These are phyloP conservation scores for Skeletonema tropicum DNA, from an alignment of 108 stramenopile genomes.

Conservation along the genomic window DNA sequence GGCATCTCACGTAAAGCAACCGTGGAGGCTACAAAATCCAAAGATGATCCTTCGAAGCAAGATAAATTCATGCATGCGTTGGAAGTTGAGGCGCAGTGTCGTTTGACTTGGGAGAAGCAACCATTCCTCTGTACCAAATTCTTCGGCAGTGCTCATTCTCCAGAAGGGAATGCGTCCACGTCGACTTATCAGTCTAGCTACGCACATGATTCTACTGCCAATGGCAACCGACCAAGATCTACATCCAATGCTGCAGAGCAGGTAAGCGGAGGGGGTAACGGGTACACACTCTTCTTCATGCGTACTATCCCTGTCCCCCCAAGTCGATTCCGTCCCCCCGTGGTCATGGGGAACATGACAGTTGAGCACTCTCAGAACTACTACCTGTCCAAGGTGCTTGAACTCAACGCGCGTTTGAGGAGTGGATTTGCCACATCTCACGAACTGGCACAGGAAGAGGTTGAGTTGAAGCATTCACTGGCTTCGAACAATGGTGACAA, in stretches of 20 bases:
- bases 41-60: slow-evolving; percentile 13
- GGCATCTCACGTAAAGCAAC: slow-evolving; percentile 43
- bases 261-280: slow-evolving; percentile 42
- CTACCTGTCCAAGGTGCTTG: slow-evolving; percentile 85
- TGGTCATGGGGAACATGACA: slow-evolving; percentile 84
- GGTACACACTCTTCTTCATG: slow-evolving; percentile 87
- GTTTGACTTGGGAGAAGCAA: slow-evolving; percentile 87
- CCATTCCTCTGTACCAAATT: slow-evolving; percentile 65
- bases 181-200: slow-evolving; percentile 5
- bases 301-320: slow-evolving; percentile 93
- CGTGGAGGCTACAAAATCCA: slow-evolving; percentile 31
- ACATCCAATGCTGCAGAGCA: slow-evolving; percentile 43
- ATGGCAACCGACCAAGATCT: slow-evolving; percentile 34
- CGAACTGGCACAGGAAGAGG: slow-evolving; percentile 42
- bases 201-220: not conserved
- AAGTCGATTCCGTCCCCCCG: slow-evolving; percentile 95
- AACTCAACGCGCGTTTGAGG: slow-evolving; percentile 72
- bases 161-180: slow-evolving; percentile 8
- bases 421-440: slow-evolving; percentile 34
- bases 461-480: slow-evolving; percentile 22
- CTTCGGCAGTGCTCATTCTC: slow-evolving; percentile 66
- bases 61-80: slow-evolving; percentile 92
- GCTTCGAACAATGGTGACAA: not conserved
- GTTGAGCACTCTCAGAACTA: slow-evolving; percentile 97
- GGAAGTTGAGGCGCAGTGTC: slow-evolving; percentile 93